phyloP scores from a whole-genome alignment of 495 filamentous ascomycete genomes.

The Amorphotheca resinae region DNA sequence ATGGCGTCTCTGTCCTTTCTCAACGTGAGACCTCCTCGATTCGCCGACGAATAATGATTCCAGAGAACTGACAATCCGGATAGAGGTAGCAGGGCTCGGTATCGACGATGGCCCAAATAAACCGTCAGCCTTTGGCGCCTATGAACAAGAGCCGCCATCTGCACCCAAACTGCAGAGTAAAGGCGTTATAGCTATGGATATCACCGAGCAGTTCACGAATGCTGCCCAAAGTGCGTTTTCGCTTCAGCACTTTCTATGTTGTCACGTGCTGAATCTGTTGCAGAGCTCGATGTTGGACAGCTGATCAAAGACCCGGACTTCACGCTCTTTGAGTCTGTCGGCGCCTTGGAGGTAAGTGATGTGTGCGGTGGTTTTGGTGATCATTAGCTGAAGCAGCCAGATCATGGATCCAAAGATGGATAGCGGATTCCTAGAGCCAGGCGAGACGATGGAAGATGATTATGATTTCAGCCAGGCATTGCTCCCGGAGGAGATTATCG shows the following conservation, averaged over 20 bases:
- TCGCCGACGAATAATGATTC: neutral
- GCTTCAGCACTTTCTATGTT: neutral
- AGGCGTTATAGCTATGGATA: slow-evolving; percentile 51
- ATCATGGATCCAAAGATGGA: slow-evolving; percentile 99
- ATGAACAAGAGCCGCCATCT: slow-evolving; percentile 15
- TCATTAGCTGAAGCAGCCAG: slow-evolving; percentile 30
- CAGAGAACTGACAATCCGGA: neutral
- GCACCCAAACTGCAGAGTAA: slow-evolving; percentile 28
- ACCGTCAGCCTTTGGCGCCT: slow-evolving; percentile 7
- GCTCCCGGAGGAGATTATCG: slow-evolving; percentile 67
- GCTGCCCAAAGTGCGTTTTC: slow-evolving; percentile 51
- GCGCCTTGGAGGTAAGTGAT: slow-evolving; percentile 73
- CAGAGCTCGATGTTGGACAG: slow-evolving; percentile 66
- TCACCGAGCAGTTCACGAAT: slow-evolving; percentile 60
- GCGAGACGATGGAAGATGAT: slow-evolving; percentile 69
- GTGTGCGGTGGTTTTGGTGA: slow-evolving; percentile 2
- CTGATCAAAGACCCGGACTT: slow-evolving; percentile 91
- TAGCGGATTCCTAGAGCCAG: slow-evolving; percentile 65
- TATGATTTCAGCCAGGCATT: slow-evolving; percentile 67
- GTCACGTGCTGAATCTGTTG: slow-evolving; percentile 16
- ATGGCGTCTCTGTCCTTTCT: slow-evolving; percentile 8
- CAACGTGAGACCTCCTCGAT: slow-evolving; percentile 5
- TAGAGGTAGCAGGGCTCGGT: slow-evolving; percentile 14
- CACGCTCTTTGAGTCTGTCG: slow-evolving; percentile 86
- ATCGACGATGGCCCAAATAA: slow-evolving; percentile 11